Conservation (phyloP, 2,329 filamentous ascomycete genomes). For the Hirsutella rhossiliensis region DNA sequence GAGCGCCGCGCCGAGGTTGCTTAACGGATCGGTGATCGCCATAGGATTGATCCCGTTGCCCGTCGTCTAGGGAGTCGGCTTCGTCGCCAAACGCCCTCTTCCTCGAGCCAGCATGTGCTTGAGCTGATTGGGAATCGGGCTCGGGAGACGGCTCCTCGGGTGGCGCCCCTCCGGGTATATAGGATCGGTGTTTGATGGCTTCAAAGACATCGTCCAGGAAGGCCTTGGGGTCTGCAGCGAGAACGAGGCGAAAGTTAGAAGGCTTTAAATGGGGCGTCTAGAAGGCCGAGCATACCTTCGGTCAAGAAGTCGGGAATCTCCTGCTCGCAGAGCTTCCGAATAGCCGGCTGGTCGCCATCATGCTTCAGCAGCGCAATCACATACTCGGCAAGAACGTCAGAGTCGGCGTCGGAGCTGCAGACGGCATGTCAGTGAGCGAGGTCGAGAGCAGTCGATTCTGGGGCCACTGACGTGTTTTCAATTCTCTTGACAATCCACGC, state of each 20-base stretch:
- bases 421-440: constrained; percentile 1
- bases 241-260: neutral
- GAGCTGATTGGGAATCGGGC: neutral
- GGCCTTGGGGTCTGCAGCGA: constrained; percentile 19
- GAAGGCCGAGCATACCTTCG: constrained; percentile 35
- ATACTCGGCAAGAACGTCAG: constrained; percentile 73
- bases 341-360: constrained; percentile 51
- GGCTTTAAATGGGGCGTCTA: constrained; percentile 4
- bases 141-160: constrained; percentile 15
- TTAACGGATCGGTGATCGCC: constrained; percentile 39
- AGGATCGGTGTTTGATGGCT: constrained; percentile 50
- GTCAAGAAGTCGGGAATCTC: constrained; percentile 67
- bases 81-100: constrained; percentile 24
- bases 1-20: constrained; percentile 43
- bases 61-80: constrained; percentile 8
- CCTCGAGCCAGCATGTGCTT: neutral
- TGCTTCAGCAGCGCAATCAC: constrained; percentile 66
- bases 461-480: constrained; percentile 51
- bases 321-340: constrained; percentile 55
- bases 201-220: constrained; percentile 64
- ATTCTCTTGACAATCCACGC: constrained; percentile 68
- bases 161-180: constrained; percentile 40
- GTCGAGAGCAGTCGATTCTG: too few relatives aligned
- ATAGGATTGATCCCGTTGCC: constrained; percentile 11
- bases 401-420: constrained; percentile 62